A percentile compares a stretch with the other conserved stretches of the same genome.
Evolutionary conservation across 306 rosid genomes (phyloP).

Genomic region (Inga oerstediana): DNA sequence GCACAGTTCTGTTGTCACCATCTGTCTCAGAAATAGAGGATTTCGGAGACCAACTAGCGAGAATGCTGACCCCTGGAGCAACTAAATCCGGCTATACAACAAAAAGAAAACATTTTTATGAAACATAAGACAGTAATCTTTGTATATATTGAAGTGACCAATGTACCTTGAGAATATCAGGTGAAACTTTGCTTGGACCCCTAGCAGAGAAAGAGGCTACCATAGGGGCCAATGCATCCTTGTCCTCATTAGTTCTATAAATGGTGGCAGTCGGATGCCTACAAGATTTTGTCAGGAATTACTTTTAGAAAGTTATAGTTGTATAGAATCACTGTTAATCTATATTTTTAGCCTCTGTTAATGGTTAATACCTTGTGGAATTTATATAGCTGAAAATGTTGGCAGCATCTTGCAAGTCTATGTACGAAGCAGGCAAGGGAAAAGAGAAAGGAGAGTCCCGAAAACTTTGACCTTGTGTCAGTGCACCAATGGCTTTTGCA

Average conservation of each 20-base stretch:
- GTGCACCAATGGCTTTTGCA: conserved; percentile 33
- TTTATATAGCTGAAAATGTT: conserved; percentile 24
- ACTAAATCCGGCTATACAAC: conserved; percentile 40
- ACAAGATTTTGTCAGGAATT: not conserved
- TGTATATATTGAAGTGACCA: not conserved
- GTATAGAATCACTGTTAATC: not conserved
- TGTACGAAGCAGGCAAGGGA: conserved; percentile 37
- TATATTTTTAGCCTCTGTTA: not conserved
- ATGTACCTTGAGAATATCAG: conserved; percentile 43
- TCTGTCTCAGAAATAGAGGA: not conserved
- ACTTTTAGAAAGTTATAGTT: not conserved
- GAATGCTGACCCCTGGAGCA: conserved; percentile 44
- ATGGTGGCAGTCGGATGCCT: conserved; percentile 40
- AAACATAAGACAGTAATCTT: not conserved
- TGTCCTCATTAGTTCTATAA: conserved; percentile 22
- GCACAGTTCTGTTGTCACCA: not conserved
- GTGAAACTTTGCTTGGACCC: conserved; percentile 37
- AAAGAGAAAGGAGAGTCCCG: not conserved
- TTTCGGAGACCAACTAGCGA: conserved; percentile 45
- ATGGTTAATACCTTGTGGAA: conserved; percentile 35
- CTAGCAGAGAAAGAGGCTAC: conserved; percentile 38
- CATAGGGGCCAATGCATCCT: conserved; percentile 28
- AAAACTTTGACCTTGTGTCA: not conserved
- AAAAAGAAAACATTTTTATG: not conserved
- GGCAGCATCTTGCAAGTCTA: conserved; percentile 5